These are phyloP conservation scores for Venustampulla echinocandica DNA, from an alignment of 495 filamentous ascomycete species.

Conservation along the genomic window DNA sequence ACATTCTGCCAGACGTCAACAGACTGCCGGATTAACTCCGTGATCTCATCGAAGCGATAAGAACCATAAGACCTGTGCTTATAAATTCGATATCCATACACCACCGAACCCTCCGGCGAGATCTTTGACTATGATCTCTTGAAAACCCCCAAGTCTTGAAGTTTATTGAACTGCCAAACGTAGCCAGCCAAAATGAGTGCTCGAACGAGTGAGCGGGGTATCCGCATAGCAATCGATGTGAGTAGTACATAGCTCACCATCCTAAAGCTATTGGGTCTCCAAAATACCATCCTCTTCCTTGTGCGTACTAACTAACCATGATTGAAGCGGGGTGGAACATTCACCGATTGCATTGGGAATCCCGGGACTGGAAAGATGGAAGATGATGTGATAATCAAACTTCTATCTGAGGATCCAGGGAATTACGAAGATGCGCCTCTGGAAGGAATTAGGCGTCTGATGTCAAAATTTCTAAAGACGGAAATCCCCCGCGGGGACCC, in stretches of 20 bases:
- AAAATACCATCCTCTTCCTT: background rate
- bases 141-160: too few species aligned
- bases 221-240: constrained; percentile 51
- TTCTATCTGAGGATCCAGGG: constrained; percentile 80
- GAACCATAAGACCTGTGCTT: background rate
- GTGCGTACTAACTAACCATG: background rate
- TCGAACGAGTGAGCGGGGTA: constrained; percentile 25
- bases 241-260: constrained; percentile 8
- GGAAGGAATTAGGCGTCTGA: constrained; percentile 83
- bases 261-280: too few species aligned
- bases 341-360: constrained; percentile 64
- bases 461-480: constrained; percentile 68
- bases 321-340: constrained; percentile 55
- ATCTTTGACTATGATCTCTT: too few species aligned
- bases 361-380: constrained; percentile 46
- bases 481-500: constrained; percentile 74
- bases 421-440: constrained; percentile 86
- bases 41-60: background rate
- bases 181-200: constrained; percentile 18
- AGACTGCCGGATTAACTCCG: background rate
- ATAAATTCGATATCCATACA: background rate
- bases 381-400: constrained; percentile 75
- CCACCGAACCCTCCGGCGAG: background rate
- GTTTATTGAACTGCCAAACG: too few species aligned
- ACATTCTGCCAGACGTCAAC: constrained; percentile 1